phyloP scores from a whole-genome alignment of 2,329 filamentous ascomycete species.

The Neofusicoccum sp. region DNA sequence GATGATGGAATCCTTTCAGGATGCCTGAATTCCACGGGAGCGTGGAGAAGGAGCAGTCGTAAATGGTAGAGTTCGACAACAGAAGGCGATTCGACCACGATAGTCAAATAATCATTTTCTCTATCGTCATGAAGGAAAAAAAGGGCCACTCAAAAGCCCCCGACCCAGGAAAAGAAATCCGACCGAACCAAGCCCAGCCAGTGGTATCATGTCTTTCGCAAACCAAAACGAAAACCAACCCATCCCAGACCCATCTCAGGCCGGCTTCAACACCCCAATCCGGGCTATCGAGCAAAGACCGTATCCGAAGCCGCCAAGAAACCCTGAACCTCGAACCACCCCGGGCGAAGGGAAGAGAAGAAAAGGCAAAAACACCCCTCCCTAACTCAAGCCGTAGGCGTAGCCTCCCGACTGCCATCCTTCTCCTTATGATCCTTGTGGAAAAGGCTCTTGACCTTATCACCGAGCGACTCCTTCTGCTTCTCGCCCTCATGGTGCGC shows the following conservation, averaged over 20 bases:
- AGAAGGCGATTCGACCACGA: neutral
- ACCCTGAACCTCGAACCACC: no score
- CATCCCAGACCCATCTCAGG: no score
- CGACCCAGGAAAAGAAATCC: neutral
- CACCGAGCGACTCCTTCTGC: constrained; percentile 27
- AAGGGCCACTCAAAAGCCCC: neutral
- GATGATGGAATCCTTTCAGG: no score
- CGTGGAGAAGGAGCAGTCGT: no score
- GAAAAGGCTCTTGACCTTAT: constrained; percentile 37
- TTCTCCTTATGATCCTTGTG: constrained; percentile 9
- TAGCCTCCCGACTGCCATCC: neutral
- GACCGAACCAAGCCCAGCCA: neutral
- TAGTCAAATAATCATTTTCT: neutral
- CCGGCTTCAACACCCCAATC: no score
- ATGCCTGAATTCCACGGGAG: no score
- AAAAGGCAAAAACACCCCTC: no score
- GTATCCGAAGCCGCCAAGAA: no score
- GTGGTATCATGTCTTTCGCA: neutral
- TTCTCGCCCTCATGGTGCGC: constrained; percentile 13
- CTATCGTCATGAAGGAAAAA: no score
- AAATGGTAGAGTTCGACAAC: no score
- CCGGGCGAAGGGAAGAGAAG: no score
- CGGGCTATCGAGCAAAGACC: no score
- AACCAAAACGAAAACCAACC: neutral
- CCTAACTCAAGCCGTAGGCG: neutral